Evolutionary conservation across 148 eudicot species (phyloP), one percentile per base, ranked within the genome.

Genomic region (Amaranthus cruentus): DNA sequence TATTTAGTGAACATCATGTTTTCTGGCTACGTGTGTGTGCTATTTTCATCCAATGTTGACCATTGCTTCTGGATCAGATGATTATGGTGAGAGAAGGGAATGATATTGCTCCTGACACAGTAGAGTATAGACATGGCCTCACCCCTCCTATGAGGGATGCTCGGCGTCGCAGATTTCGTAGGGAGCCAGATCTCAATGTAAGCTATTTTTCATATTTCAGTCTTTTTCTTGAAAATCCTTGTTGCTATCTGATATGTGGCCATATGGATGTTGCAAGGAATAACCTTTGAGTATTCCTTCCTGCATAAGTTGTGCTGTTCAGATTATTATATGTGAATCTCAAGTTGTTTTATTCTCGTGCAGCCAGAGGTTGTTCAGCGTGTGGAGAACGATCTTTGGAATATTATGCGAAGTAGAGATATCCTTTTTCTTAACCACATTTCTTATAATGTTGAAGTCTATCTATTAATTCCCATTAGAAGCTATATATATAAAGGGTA

Each of bases 131-230:
- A 74, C 98, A 95, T 83, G 98, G 98, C 68, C 89, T 95, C 46
- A 90, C 98, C 38, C 96, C 97, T 74, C 90, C 98, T 18, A 88
- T 95, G 98, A 82, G 92, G 78, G 98, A 95, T 86, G 98, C 96
- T 62, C 91, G 96, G 58, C 88, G 97, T 80, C 90, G 96, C 73
- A 86, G 98, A 81, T 95, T 94, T 83, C 89, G 97, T 50, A 86
- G 97, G 66, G 97, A 94, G 80, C 93, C 98, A 9, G 97, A 91
- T 90, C 81, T 91, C 59, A 94, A 89, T 81, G 98, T 92, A 85
- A 56, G 79, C 56, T 64, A 4, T 69, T 69, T 78, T 13, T 47
- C 50, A 57, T n/a, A n/a, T 69, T 38, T 57, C 56, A 49, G 8
- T 38, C 38, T 54, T 38, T 6, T 48, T 55, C 56, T 72, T 44